A percentile compares a stretch with the other conserved stretches of the same genome.
phyloP scores from a whole-genome alignment of 2,329 filamentous ascomycete genomes.

The Fusarium sp. region DNA sequence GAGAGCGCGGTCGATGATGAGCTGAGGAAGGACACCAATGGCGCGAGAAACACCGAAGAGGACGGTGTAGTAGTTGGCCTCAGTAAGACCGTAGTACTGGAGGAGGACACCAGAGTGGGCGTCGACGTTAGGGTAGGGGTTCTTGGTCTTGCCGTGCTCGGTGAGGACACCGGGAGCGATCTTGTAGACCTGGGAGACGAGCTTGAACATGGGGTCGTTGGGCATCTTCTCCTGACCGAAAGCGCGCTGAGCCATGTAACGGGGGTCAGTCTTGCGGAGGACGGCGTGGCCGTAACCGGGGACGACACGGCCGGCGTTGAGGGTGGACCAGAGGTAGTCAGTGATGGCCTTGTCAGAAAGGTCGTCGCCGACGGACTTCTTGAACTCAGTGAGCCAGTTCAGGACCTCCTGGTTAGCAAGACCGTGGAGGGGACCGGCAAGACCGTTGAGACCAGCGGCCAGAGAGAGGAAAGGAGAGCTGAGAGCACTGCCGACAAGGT shows the following conservation, averaged over 20 bases:
- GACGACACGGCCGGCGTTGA: constrained; percentile 95
- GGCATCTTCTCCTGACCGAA: constrained; percentile 95
- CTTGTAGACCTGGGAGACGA: constrained; percentile 99
- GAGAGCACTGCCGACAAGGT: constrained; percentile 95
- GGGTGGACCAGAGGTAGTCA: constrained; percentile 98
- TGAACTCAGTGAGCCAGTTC: constrained; percentile 99
- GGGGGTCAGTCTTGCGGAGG: constrained; percentile 99
- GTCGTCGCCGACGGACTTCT: constrained; percentile 93
- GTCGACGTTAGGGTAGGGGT: constrained; percentile 99
- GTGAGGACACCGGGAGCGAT: constrained; percentile 97
- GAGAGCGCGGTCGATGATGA: constrained; percentile 99
- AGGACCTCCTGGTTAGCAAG: constrained; percentile 99
- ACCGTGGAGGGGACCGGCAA: constrained; percentile 97
- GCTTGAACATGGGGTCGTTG: constrained; percentile 99
- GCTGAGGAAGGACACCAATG: constrained; percentile 97
- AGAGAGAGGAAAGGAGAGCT: constrained; percentile 98
- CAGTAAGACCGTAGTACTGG: constrained; percentile 98
- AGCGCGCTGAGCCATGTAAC: constrained; percentile 97
- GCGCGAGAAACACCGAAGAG: constrained; percentile 99
- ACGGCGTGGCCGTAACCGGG: constrained; percentile 99
- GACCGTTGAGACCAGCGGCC: constrained; percentile 96
- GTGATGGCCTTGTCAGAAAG: constrained; percentile 97
- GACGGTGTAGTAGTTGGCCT: constrained; percentile 99
- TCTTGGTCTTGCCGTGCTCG: constrained; percentile 99
- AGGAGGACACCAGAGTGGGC: constrained; percentile 99